Evolutionary conservation across 768 basidiomycete species (phyloP), one percentile per base, ranked within the genome.

Genomic region (Cubamyces lactineus): DNA sequence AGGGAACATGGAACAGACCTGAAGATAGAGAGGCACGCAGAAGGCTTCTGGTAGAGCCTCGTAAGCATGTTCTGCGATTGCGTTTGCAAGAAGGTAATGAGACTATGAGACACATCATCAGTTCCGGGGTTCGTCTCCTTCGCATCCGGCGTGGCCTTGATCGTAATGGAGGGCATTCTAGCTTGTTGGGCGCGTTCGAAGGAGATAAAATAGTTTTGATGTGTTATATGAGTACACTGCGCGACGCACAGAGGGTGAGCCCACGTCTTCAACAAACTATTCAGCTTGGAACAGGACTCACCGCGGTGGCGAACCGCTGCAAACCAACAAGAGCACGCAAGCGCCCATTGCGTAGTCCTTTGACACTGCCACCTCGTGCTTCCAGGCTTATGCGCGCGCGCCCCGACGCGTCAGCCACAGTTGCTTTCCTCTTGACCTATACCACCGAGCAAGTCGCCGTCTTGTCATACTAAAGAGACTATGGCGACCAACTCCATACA

Each of bases 21-120:
- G 75, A 94, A 94, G 74, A 97, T 87, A 24, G 92, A 88, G 53
- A 97, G 83, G 75, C 94, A 94, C 77, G 91, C 89, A 2, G 93
- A 94, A 9, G 95, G 93, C 17, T 85, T 82, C 69, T 89, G 85
- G 71, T 95, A 97, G 52, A 97, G 78, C 24, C 93, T 84, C 19
- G 84, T 86, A 53, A 96, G 74, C 12, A 88, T 86, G 61, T 81
- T 86, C 72, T 92, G 89, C 0, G 91, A 88, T 69, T 94, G 91
- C 0, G 86, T 82, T 62, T 91, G 87, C 26, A 96, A 79, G 76
- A 94, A 95, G 0, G 90, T 86, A 24, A 94, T 77, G 19, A 94
- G 74, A 1, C 86, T 79, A 70, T 92, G 89, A n/a, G 86, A 80
- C 28, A 23, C 60, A 26, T 64, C 59, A 15, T 59, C 61, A 24